Conservation (phyloP, 1,284 basidiomycete species). For the Malassezia furfur region DNA sequence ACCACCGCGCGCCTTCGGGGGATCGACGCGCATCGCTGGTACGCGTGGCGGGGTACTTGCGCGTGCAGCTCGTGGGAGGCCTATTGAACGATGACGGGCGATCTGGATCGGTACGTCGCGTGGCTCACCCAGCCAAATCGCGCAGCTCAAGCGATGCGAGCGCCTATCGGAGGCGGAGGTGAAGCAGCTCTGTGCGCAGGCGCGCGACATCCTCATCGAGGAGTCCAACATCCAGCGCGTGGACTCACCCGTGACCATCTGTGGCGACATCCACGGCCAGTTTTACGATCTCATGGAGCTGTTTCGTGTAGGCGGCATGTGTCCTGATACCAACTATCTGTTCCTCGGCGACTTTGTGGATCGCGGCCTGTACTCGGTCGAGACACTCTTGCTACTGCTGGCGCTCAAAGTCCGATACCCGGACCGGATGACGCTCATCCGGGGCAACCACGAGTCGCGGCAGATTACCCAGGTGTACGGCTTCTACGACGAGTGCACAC, state of each 20-base stretch:
- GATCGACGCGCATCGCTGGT: too few species aligned
- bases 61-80: background rate
- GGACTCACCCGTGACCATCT: conserved; percentile 93
- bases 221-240: conserved; percentile 95
- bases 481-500: conserved; percentile 95
- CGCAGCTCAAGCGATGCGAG: conserved; percentile 39
- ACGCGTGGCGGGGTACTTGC: background rate
- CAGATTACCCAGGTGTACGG: conserved; percentile 94
- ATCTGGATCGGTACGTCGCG: conserved; percentile 23
- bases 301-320: conserved; percentile 87
- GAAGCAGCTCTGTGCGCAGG: conserved; percentile 70
- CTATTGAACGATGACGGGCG: conserved; percentile 20
- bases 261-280: conserved; percentile 97
- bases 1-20: too few species aligned
- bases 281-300: conserved; percentile 96
- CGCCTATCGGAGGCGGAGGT: conserved; percentile 39
- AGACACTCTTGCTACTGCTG: conserved; percentile 87
- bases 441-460: conserved; percentile 96
- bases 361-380: conserved; percentile 92
- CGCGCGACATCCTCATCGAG: conserved; percentile 83
- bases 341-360: conserved; percentile 65
- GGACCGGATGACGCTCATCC: conserved; percentile 90
- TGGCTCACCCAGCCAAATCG: conserved; percentile 25
- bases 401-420: conserved; percentile 95
- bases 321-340: conserved; percentile 91